These are phyloP conservation scores for Xylaria intraflava DNA, from an alignment of 495 filamentous ascomycete genomes.

Conservation along the genomic window DNA sequence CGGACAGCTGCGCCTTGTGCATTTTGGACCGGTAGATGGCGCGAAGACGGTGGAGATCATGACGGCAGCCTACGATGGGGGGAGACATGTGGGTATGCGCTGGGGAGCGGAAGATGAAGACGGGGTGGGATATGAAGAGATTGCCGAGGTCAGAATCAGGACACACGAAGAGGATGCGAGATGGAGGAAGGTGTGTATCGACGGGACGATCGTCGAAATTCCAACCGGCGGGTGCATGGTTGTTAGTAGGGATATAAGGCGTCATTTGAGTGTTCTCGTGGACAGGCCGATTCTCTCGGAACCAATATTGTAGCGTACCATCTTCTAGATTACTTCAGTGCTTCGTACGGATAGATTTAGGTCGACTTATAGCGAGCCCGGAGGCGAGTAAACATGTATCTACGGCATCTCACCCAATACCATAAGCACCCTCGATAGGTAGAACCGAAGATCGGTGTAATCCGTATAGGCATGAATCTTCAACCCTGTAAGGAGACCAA, in stretches of 20 bases:
- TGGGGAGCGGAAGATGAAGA: slow-evolving; percentile 30
- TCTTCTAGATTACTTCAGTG: too few species aligned
- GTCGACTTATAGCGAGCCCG: too few species aligned
- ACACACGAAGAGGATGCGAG: slow-evolving; percentile 56
- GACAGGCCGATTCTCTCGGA: slow-evolving; percentile 11
- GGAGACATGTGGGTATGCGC: slow-evolving; percentile 53
- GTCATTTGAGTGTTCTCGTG: slow-evolving; percentile 31
- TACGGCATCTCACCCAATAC: too few species aligned
- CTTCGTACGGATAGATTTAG: too few species aligned
- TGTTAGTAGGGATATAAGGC: slow-evolving; percentile 33
- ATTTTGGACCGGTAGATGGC: slow-evolving; percentile 59
- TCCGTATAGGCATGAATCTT: too few species aligned
- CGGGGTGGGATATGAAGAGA: slow-evolving; percentile 57
- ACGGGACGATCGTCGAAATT: slow-evolving; percentile 75
- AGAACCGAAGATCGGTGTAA: too few species aligned
- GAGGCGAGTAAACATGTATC: too few species aligned
- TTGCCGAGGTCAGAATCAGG: slow-evolving; percentile 57
- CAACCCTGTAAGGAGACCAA: too few species aligned
- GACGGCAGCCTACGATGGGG: slow-evolving; percentile 65
- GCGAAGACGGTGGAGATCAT: slow-evolving; percentile 67
- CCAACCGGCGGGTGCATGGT: slow-evolving; percentile 66
- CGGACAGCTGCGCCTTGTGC: slow-evolving; percentile 61
- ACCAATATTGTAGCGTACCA: not conserved
- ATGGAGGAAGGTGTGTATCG: slow-evolving; percentile 82
- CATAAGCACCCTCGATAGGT: too few species aligned